Evolutionary conservation across 495 filamentous ascomycete species (phyloP).

Genomic region (Penicillium desertorum): DNA sequence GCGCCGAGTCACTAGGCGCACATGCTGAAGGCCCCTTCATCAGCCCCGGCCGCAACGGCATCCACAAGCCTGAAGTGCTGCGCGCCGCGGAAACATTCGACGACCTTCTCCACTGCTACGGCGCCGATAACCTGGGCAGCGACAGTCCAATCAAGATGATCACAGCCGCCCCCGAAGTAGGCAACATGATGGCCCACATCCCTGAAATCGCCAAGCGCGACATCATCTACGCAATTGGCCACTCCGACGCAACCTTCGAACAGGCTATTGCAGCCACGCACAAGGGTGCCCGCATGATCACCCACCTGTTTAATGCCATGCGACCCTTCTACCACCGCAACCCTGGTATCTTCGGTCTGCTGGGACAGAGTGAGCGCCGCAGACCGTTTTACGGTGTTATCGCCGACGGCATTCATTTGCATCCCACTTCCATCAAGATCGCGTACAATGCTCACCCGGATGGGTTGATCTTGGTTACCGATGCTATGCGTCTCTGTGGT

Average conservation of each 20-base stretch:
- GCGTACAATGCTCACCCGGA: conserved; percentile 57
- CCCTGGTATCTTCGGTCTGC: conserved; percentile 77
- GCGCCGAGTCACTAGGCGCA: conserved; percentile 78
- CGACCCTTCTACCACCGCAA: conserved; percentile 79
- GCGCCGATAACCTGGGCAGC: conserved; percentile 54
- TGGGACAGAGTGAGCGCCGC: conserved; percentile 51
- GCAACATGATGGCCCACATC: conserved; percentile 61
- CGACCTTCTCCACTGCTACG: conserved; percentile 69
- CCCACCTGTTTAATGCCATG: conserved; percentile 92
- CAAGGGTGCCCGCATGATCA: conserved; percentile 79
- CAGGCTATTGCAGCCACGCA: conserved; percentile 63
- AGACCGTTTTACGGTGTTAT: conserved; percentile 62
- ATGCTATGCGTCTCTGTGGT: conserved; percentile 62
- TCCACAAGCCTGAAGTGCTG: conserved; percentile 67
- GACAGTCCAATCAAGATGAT: conserved; percentile 63
- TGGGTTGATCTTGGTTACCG: conserved; percentile 60
- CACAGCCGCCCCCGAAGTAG: conserved; percentile 77
- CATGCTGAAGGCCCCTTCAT: conserved; percentile 87
- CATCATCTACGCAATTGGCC: conserved; percentile 75
- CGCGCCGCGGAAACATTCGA: conserved; percentile 48
- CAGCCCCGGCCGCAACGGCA: conserved; percentile 66
- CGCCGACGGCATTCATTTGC: conserved; percentile 62
- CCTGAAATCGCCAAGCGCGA: conserved; percentile 55
- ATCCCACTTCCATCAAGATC: conserved; percentile 59
- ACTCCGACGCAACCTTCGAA: conserved; percentile 77